These are phyloP conservation scores for Oryza australiensis DNA, from an alignment of 176 grass and related monocot genomes.

Conservation along the genomic window DNA sequence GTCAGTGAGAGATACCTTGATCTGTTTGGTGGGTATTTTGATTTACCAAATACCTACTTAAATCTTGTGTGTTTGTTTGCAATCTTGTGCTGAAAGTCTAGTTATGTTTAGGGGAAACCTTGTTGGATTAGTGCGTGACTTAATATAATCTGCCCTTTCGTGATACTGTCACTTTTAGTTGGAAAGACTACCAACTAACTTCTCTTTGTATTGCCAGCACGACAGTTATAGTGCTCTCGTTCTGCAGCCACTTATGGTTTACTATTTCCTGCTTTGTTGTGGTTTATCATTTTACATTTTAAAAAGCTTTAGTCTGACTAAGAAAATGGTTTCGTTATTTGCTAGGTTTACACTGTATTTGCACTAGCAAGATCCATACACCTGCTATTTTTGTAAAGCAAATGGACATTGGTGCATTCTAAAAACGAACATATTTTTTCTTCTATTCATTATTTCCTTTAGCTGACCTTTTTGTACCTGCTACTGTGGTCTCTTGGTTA, in stretches of 20 bases:
- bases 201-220: not conserved
- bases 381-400: not conserved
- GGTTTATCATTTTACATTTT: not conserved
- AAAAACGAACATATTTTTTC: not conserved
- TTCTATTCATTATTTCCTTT: not conserved
- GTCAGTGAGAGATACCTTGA: not conserved
- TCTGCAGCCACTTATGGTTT: not conserved
- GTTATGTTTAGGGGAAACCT: not conserved
- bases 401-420: not conserved
- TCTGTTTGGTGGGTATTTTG: not conserved
- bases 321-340: not conserved
- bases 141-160: not conserved
- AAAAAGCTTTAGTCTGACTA: not conserved
- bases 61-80: not conserved
- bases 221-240: not conserved
- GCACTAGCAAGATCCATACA: not conserved
- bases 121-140: not conserved
- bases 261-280: not conserved
- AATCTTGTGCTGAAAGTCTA: not conserved
- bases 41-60: not conserved
- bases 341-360: not conserved
- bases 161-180: not conserved
- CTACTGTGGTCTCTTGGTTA: not conserved
- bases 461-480: conserved; percentile 2
- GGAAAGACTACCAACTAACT: not conserved